A percentile compares a stretch with the other conserved stretches of the same genome.
phyloP scores from a whole-genome alignment of 2,329 filamentous ascomycete species.

The Verticillium alfalfae region DNA sequence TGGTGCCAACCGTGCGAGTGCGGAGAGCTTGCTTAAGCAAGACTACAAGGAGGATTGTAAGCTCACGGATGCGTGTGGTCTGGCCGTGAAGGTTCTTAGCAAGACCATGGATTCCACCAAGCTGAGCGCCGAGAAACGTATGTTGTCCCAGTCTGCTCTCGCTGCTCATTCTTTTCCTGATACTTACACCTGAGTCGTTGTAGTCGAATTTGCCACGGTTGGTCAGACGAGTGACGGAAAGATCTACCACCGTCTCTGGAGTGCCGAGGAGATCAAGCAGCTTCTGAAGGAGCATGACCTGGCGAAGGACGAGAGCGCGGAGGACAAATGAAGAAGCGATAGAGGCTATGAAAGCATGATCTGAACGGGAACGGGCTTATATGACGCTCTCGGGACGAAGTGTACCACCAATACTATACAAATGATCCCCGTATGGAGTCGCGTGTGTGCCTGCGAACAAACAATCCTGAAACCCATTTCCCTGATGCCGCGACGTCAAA shows the following conservation, averaged over 20 bases:
- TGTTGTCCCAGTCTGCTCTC: constrained; percentile 34
- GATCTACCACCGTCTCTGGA: constrained; percentile 98
- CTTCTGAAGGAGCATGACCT: constrained; percentile 93
- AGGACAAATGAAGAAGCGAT: constrained; percentile 49
- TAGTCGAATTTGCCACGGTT: constrained; percentile 97
- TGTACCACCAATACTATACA: not conserved
- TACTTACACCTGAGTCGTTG: constrained; percentile 16
- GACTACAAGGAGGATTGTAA: constrained; percentile 99
- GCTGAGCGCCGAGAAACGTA: constrained; percentile 98
- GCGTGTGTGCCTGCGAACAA: not conserved
- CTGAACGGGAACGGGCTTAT: not conserved
- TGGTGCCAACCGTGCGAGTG: constrained; percentile 95
- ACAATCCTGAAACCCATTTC: not conserved
- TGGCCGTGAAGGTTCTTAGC: constrained; percentile 98
- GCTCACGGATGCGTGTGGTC: constrained; percentile 90
- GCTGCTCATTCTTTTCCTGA: not conserved
- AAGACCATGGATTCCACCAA: constrained; percentile 99
- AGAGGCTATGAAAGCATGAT: not conserved
- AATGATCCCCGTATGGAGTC: not conserved
- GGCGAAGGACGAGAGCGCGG: constrained; percentile 74
- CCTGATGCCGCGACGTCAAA: not conserved
- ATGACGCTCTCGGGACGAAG: not conserved
- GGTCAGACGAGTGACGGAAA: constrained; percentile 92
- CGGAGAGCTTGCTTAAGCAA: constrained; percentile 95
- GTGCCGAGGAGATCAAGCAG: constrained; percentile 90